Base-by-base conservation (phyloP, 2,329 filamentous ascomycete genomes). In the Hypomyces rosellus region DNA sequence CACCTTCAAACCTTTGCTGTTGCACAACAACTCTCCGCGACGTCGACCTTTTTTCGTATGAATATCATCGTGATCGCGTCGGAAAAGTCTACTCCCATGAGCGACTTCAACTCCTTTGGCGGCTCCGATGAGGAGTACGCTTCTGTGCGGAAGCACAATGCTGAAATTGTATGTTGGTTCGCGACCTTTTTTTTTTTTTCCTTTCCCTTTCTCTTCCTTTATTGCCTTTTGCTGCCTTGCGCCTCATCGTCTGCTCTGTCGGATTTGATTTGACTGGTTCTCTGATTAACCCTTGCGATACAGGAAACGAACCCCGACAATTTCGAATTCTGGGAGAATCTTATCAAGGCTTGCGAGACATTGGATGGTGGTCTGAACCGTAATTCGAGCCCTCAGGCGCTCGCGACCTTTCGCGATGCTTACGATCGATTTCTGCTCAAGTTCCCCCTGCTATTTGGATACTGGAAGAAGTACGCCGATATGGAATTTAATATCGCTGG, bases 401-500 rank as follows among this genome's bases (percentile, higher is more conserved):
- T 99, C 60, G 85, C 89, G 16, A 85, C 89, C 11, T 86, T 90
- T 50, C 86, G 93, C 69, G 84, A 88, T 67, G 82, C 88, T 55
- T 97, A 95, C 74, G 91, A 99, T 67, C 83, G 87, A 44, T 95
- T 99, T 65, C 85, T 99, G 18, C 82, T 88, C 54, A 96, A 96
- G 65, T 99, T 96, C 58, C 93, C 93, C 3, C 79, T 97, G 11
- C 82, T 97, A 37, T 99, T 97, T 63, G 93, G 92, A 47, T 99
- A 97, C 74, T 99, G 93, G 93, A 97, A 97, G 75, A 97, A 96
- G 68, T 99, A 97, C 77, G 93, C 93, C 63, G 92, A 97, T 63
- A 78, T 95, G 56, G 93, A 99, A 65, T 99, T 99, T 72, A 90
- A 90, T 46, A 96, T 99, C 57, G 90, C 90, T 4, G 93, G 93